phyloP scores from a whole-genome alignment of 352 stramenopile genomes.

The Phytopythium delawarense region DNA sequence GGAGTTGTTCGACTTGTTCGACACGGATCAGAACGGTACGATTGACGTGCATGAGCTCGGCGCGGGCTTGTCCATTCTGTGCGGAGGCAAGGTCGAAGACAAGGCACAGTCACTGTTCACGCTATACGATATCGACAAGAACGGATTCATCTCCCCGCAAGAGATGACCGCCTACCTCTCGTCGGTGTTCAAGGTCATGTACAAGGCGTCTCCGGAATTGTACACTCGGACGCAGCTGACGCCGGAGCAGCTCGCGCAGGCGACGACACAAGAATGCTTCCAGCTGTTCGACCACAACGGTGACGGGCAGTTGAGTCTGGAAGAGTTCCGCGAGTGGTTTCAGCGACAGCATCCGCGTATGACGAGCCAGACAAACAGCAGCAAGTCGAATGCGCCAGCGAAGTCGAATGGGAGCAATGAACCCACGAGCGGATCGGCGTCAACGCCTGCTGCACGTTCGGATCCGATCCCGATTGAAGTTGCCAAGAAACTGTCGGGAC shows the following conservation, averaged over 20 bases:
- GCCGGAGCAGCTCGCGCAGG: conserved; percentile 60
- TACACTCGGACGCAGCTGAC: conserved; percentile 45
- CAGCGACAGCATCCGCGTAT: conserved; percentile 42
- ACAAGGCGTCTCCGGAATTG: conserved; percentile 73
- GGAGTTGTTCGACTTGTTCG: conserved; percentile 81
- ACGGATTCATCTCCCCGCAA: conserved; percentile 73
- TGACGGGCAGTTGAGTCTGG: conserved; percentile 73
- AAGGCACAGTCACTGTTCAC: conserved; percentile 79
- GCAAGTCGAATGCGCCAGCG: background rate
- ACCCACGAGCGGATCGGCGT: background rate
- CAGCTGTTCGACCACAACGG: conserved; percentile 64
- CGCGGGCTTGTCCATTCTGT: conserved; percentile 85
- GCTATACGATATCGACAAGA: conserved; percentile 79
- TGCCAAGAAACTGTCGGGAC: conserved; percentile 64
- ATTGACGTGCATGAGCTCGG: conserved; percentile 87
- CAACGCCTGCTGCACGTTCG: background rate
- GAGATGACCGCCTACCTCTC: conserved; percentile 86
- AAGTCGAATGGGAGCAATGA: conserved; percentile 1
- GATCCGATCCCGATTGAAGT: conserved; percentile 57
- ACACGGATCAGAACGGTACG: conserved; percentile 67
- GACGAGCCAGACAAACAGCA: background rate
- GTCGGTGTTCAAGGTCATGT: conserved; percentile 84
- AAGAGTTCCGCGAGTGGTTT: conserved; percentile 79
- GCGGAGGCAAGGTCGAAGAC: conserved; percentile 64
- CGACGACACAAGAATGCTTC: conserved; percentile 79